Conservation (phyloP, 2,329 filamentous ascomycete species). For the Aquanectria penicillioides region DNA sequence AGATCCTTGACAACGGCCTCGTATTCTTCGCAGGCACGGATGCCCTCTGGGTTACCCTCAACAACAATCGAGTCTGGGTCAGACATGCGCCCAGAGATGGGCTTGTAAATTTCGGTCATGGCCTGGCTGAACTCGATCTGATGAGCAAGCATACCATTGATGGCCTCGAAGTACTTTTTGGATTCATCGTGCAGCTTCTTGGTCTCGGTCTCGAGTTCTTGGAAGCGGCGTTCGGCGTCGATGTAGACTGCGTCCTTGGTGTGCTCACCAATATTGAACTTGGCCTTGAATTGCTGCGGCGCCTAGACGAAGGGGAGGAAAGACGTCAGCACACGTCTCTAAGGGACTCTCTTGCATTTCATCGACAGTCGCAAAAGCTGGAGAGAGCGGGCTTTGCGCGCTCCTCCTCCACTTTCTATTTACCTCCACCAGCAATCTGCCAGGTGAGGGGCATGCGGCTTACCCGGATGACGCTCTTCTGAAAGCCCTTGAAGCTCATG, state of each 20-base stretch:
- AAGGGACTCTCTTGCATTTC: background rate
- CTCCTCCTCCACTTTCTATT: constrained; percentile 18
- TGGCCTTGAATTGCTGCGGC: constrained; percentile 89
- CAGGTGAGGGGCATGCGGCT: constrained; percentile 52
- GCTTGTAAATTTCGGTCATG: constrained; percentile 96
- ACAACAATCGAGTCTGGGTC: constrained; percentile 85
- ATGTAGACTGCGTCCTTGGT: constrained; percentile 95
- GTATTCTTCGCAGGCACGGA: constrained; percentile 95
- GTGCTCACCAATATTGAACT: constrained; percentile 94
- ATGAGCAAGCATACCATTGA: constrained; percentile 96
- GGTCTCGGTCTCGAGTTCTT: constrained; percentile 93
- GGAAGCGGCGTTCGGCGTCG: constrained; percentile 92
- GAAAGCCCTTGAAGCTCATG: constrained; percentile 98
- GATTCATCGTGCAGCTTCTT: constrained; percentile 98
- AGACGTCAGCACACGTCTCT: background rate
- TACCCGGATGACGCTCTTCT: constrained; percentile 89
- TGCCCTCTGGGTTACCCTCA: constrained; percentile 92
- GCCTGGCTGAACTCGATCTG: constrained; percentile 99
- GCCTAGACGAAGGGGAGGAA: constrained; percentile 62
- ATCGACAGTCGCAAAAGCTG: constrained; percentile 1
- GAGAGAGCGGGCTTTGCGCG: constrained; percentile 28
- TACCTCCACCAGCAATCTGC: constrained; percentile 20
- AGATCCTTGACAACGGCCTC: constrained; percentile 90
- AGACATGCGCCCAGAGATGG: constrained; percentile 94
- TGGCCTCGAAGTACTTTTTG: constrained; percentile 96